Evolutionary conservation across 352 stramenopile species (phyloP), one percentile per base, ranked within the genome.

Genomic region (Phytophthora palmivora): DNA sequence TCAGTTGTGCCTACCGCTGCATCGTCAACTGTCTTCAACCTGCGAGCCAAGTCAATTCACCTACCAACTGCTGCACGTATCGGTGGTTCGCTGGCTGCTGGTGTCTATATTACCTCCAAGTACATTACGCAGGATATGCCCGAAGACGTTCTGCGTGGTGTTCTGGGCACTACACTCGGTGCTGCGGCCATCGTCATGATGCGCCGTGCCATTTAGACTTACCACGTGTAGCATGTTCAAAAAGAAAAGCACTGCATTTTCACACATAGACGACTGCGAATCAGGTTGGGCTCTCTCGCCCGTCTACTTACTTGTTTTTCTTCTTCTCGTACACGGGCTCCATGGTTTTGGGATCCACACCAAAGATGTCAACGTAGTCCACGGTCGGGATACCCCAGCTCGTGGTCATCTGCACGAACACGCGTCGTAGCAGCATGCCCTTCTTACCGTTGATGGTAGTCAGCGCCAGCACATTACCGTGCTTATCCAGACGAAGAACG

Each of bases 261-360:
- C 54, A 60, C 51, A 67, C 44, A 58, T 59, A 67, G 37, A 65
- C 26, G 28, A 32, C 43, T 11, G 48, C 46, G 3, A 38, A 32
- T 34, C 15, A 36, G 18, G 21, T 47, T 49, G 55, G 47, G 58
- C 43, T 66, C 58, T 68, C 58, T 70, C 54, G 37, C 45, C 37
- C 54, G 53, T 15, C 52, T 67, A 49, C 10, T 58, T 67, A 87
- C 72, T 92, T 91, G 68, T 89, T 91, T 54, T 74, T 78, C 65
- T 94, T 94, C 77, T 91, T 92, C 67, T 94, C 86, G 64, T 94
- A 94, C 41, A 91, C 86, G 8, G 59, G 45, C 42, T 75, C 86
- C 28, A 78, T 63, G 6, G 82, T 92, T 11, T 63, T 52, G 3
- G 80, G 82, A 61, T 94, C 69, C 28, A 94, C 68, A 32, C 83